Evolutionary conservation across 768 basidiomycete genomes (phyloP).

Genomic region (Lactifluus subvellereus): DNA sequence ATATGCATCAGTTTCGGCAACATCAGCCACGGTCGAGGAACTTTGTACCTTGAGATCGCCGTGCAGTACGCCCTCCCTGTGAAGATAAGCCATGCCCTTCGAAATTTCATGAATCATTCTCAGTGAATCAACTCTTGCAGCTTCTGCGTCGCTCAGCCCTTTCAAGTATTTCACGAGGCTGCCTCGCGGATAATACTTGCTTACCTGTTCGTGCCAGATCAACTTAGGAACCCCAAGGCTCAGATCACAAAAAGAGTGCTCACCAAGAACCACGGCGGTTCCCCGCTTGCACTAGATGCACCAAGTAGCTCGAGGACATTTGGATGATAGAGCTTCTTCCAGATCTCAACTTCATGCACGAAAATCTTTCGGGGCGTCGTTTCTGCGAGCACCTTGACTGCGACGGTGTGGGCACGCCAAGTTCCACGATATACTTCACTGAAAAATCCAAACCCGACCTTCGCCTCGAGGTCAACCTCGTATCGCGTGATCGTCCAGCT

Average conservation of each 20-base stretch:
- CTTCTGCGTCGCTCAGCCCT: conserved; percentile 22
- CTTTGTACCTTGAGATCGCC: conserved; percentile 69
- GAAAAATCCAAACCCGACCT: conserved; percentile 70
- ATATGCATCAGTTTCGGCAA: neutral
- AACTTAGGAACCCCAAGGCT: neutral
- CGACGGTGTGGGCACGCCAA: conserved; percentile 62
- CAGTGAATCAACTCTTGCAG: conserved; percentile 43
- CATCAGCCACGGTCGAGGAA: neutral
- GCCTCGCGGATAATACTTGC: conserved; percentile 63
- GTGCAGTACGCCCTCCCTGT: conserved; percentile 61
- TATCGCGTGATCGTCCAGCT: conserved; percentile 79
- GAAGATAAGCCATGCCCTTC: conserved; percentile 78
- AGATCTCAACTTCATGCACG: conserved; percentile 61
- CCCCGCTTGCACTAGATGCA: conserved; percentile 63
- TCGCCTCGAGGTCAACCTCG: conserved; percentile 65
- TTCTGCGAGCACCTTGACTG: conserved; percentile 66
- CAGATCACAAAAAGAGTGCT: conserved; percentile 8
- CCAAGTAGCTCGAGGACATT: conserved; percentile 72
- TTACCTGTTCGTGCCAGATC: conserved; percentile 36
- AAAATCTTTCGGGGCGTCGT: conserved; percentile 60
- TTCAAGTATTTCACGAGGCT: conserved; percentile 57
- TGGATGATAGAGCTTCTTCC: conserved; percentile 62
- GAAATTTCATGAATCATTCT: conserved; percentile 69
- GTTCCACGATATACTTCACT: conserved; percentile 72
- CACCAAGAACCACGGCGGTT: conserved; percentile 67